Evolutionary conservation across 1,284 basidiomycete species (phyloP).

Genomic region (Ceratorhiza oryzae-sativae): DNA sequence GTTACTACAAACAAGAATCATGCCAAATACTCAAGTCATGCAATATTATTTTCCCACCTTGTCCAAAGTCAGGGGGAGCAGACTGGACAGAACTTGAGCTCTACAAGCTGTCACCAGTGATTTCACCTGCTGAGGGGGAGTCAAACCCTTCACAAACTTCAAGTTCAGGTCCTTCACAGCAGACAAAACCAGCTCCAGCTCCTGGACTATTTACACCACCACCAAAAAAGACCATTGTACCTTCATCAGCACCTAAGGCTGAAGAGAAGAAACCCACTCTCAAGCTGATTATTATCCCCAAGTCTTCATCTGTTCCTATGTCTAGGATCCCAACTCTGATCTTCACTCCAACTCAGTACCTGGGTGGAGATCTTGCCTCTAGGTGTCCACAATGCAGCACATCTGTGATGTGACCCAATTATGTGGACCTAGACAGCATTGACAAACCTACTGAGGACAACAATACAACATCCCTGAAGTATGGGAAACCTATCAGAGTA

Average conservation of each 20-base stretch:
- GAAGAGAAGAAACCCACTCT: too few species aligned
- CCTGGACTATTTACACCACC: neutral
- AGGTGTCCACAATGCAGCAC: neutral
- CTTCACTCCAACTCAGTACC: too few species aligned
- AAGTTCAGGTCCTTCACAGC: too few species aligned
- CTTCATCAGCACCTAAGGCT: neutral
- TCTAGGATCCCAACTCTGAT: too few species aligned
- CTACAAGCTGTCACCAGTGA: neutral
- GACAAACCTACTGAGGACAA: neutral
- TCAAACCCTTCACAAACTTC: neutral
- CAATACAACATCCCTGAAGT: neutral
- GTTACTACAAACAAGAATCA: neutral
- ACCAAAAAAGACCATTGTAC: neutral
- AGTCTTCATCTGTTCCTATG: too few species aligned
- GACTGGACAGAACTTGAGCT: neutral
- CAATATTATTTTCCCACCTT: neutral
- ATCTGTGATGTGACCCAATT: neutral
- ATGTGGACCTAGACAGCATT: neutral
- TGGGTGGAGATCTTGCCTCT: too few species aligned
- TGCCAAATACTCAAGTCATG: neutral
- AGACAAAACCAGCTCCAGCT: neutral
- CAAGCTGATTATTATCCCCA: too few species aligned
- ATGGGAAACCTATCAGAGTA: neutral
- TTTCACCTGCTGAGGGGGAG: constrained; percentile 3
- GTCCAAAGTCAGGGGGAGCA: neutral